These are phyloP conservation scores for Purpureocillium takamizusanense DNA, from an alignment of 2,329 filamentous ascomycete genomes.

Conservation along the genomic window DNA sequence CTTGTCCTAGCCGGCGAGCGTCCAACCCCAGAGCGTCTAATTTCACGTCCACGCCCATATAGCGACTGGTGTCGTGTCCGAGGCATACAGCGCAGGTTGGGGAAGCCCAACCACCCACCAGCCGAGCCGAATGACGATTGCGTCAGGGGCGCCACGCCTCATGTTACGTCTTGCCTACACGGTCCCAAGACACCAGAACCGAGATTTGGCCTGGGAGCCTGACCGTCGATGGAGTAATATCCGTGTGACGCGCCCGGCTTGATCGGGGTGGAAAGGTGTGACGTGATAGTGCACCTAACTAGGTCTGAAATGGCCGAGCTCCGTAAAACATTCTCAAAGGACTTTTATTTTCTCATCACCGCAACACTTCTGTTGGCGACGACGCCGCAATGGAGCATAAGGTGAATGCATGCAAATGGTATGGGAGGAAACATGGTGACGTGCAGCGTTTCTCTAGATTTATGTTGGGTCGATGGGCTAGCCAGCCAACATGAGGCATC, in stretches of 20 bases:
- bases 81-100: not conserved
- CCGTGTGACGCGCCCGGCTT: conserved; percentile 9
- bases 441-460: not conserved
- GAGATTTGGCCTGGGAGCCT: conserved; percentile 4
- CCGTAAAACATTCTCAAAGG: conserved; percentile 6
- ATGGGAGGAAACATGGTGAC: no score
- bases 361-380: no score
- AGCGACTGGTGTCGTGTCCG: no score
- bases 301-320: conserved; percentile 18
- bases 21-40: conserved; percentile 48
- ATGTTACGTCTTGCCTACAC: no score
- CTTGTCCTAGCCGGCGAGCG: conserved; percentile 37
- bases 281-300: conserved; percentile 15
- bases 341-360: no score
- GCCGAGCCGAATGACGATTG: not conserved
- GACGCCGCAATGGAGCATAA: no score
- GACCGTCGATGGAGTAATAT: conserved; percentile 20
- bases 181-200: no score
- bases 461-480: not conserved
- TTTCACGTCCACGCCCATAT: not conserved
- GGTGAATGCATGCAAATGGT: no score
- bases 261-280: conserved; percentile 5
- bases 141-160: no score
- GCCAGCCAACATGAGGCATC: not conserved
- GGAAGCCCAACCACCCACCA: not conserved